Base-by-base conservation (phyloP, 2,329 filamentous ascomycete genomes). In the Curvularia hawaiiensis region DNA sequence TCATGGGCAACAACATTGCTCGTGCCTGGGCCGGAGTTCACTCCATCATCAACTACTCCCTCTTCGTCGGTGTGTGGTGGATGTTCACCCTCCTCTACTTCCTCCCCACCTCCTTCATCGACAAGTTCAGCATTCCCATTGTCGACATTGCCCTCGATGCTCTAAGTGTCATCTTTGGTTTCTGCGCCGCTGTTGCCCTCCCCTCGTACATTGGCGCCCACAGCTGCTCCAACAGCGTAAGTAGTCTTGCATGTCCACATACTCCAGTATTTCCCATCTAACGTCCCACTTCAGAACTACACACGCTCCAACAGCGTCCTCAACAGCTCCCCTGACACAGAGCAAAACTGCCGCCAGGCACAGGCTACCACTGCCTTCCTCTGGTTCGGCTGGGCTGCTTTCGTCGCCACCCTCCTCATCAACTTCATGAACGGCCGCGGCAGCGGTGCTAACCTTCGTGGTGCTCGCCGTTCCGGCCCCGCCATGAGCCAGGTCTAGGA, bases 331-430 rank as follows among this genome's bases (percentile, higher is more conserved):
- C 59, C 63, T 60, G 73, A 88, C 75, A 79, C 83, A 58, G 75
- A 80, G 72, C 86, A 88, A 79, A 84, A 89, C 63, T 93, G 90
- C 79, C 87, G 85, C 61, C 86, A 91, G 78, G 84, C 91, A 16
- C 90, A 93, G 79, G 90, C 90, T 38, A 84, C 85, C 61, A 86
- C 85, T 33, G 89, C 85, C 38, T 94, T 94, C 79, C 83, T 91
- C 78, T 94, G 89, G 89, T 92, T 93, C 78, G 83, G 91, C 48
- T 91, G 88, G 74, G 82, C 79, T 39, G 80, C 83, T 26, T 90
- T 88, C 69, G 78, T 80, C 28, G 86, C 72, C 18, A 77, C 79
- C 3, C 82, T 83, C 40, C 73, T 87, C 44, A 79, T 85, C 70
- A 82, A 90, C 61, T 78, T 83, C 54, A 74, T 86, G 67, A 77